Conservation (phyloP, 2,329 filamentous ascomycete species). For the Cadophora gregata region DNA sequence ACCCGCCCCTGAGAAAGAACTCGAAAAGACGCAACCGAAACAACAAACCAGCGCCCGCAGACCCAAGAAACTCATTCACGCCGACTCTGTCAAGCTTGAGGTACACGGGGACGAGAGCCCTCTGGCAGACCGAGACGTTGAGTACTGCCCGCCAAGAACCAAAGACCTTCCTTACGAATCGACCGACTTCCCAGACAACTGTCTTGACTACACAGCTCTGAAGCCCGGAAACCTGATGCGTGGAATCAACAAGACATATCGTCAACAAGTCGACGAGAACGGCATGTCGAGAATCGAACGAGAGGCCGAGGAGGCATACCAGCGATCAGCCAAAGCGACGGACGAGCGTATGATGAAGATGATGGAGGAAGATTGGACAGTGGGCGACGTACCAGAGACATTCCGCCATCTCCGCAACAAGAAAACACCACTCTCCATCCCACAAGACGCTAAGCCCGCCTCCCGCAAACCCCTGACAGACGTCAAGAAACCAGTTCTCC, state of each 20-base stretch:
- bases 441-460: conserved; percentile 17
- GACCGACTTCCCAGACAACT: conserved; percentile 66
- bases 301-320: conserved; percentile 58
- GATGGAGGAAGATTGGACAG: conserved; percentile 67
- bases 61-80: conserved; percentile 59
- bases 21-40: conserved; percentile 67
- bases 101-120: conserved; percentile 60
- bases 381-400: conserved; percentile 60
- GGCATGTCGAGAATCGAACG: conserved; percentile 68
- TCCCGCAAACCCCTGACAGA: conserved; percentile 10
- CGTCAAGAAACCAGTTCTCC: conserved; percentile 35
- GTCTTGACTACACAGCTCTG: conserved; percentile 61
- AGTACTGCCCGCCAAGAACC: conserved; percentile 84
- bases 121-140: conserved; percentile 73
- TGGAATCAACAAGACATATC: conserved; percentile 66
- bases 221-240: conserved; percentile 64
- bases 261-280: conserved; percentile 69
- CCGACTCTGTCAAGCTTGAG: conserved; percentile 66
- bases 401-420: conserved; percentile 44
- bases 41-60: conserved; percentile 62
- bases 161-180: conserved; percentile 71
- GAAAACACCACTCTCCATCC: conserved; percentile 25
- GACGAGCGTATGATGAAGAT: conserved; percentile 73
- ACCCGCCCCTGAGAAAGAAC: conserved; percentile 62
- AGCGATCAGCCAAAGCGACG: conserved; percentile 54